Conservation (phyloP, 257 asterid genomes). For the Penstemon barbatus region DNA sequence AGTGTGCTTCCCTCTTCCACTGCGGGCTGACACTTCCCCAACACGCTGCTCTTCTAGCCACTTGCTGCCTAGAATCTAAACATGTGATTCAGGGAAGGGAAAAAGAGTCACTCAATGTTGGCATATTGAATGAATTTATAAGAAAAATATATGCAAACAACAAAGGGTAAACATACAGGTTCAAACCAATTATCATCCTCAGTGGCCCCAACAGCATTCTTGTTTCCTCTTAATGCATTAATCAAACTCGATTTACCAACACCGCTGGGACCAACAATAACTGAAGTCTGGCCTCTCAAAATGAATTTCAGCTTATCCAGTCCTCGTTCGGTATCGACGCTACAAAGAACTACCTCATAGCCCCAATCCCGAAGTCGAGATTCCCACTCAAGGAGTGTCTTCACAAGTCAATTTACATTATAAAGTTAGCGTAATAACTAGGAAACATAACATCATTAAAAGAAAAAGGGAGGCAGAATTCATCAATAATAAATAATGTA, state of each 20-base stretch:
- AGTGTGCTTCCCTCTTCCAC: slow-evolving; percentile 96
- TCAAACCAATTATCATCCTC: slow-evolving; percentile 60
- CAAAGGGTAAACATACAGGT: slow-evolving; percentile 48
- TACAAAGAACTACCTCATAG: slow-evolving; percentile 77
- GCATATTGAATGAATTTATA: neutral
- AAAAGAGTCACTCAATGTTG: slow-evolving; percentile 9
- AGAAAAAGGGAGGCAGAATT: neutral
- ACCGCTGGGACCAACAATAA: slow-evolving; percentile 94
- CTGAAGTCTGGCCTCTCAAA: slow-evolving; percentile 81
- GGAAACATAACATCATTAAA: neutral
- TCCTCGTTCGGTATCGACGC: slow-evolving; percentile 71
- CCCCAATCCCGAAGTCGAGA: slow-evolving; percentile 85
- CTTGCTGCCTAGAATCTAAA: slow-evolving; percentile 76
- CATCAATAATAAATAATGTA: too few relatives aligned
- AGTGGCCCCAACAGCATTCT: slow-evolving; percentile 34
- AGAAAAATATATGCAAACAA: neutral
- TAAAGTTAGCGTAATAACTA: neutral
- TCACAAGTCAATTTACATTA: slow-evolving; percentile 28
- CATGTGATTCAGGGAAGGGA: slow-evolving; percentile 18
- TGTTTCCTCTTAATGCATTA: slow-evolving; percentile 72
- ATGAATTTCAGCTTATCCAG: slow-evolving; percentile 72
- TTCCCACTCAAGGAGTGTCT: slow-evolving; percentile 71
- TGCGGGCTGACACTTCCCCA: slow-evolving; percentile 87
- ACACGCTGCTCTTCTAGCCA: slow-evolving; percentile 94
- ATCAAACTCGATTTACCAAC: slow-evolving; percentile 97